Percentiles rank a stretch among this genome's conserved stretches.
phyloP scores from a whole-genome alignment of 306 rosid genomes.

The Ammopiptanthus mongolicus region DNA sequence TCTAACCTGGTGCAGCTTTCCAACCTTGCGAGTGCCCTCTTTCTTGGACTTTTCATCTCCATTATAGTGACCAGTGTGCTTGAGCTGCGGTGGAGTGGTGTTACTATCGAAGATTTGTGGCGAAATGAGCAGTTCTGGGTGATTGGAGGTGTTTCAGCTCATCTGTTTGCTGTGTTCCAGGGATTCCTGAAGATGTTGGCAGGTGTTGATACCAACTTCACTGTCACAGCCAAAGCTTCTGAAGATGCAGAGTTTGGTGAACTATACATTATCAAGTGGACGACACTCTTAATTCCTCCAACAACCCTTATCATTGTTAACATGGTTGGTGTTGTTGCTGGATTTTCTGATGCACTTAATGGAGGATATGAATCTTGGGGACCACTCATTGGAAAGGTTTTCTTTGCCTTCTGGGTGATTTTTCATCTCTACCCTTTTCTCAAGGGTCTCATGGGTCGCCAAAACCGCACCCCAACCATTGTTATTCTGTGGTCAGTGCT shows the following conservation, averaged over 20 bases:
- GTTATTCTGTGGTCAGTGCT: slow-evolving; percentile 93
- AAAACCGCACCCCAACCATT: slow-evolving; percentile 90
- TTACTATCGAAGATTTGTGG: slow-evolving; percentile 79
- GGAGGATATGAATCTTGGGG: slow-evolving; percentile 98
- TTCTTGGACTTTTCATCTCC: slow-evolving; percentile 92
- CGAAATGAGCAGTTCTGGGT: slow-evolving; percentile 99
- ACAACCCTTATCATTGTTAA: slow-evolving; percentile 76
- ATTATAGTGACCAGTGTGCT: slow-evolving; percentile 77
- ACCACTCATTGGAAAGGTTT: slow-evolving; percentile 88
- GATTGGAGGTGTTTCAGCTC: slow-evolving; percentile 96
- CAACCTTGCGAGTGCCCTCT: slow-evolving; percentile 79
- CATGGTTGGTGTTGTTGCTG: slow-evolving; percentile 93
- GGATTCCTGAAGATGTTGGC: slow-evolving; percentile 91
- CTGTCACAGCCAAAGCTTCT: slow-evolving; percentile 84
- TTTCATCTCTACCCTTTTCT: slow-evolving; percentile 96
- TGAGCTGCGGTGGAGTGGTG: slow-evolving; percentile 93
- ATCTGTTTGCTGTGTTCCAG: slow-evolving; percentile 93
- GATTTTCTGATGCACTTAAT: slow-evolving; percentile 89
- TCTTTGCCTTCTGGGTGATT: slow-evolving; percentile 94
- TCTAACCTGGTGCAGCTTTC: slow-evolving; percentile 67
- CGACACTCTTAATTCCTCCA: slow-evolving; percentile 90
- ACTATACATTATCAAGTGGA: slow-evolving; percentile 89
- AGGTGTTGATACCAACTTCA: slow-evolving; percentile 91
- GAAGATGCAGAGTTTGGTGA: slow-evolving; percentile 87
- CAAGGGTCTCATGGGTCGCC: slow-evolving; percentile 98